These are phyloP conservation scores for Calonectria pauciramosa DNA, from an alignment of 2,329 filamentous ascomycete genomes.

Conservation along the genomic window DNA sequence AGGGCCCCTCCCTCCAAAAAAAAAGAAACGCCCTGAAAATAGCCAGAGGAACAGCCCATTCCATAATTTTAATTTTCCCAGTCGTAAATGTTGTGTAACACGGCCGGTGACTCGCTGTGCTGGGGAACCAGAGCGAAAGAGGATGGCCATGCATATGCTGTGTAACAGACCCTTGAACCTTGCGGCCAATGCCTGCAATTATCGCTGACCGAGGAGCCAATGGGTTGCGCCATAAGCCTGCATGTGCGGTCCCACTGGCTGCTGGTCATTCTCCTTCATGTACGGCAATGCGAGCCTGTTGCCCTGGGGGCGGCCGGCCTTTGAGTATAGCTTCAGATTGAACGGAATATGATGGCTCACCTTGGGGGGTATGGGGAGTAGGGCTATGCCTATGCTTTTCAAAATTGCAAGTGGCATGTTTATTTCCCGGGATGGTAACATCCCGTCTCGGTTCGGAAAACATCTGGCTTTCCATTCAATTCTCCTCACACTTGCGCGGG, in stretches of 20 bases:
- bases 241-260: background rate
- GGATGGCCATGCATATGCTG: slow-evolving; percentile 33
- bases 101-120: slow-evolving; percentile 33
- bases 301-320: background rate
- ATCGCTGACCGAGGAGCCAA: slow-evolving; percentile 13
- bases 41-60: slow-evolving; percentile 13
- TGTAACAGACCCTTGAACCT: slow-evolving; percentile 23
- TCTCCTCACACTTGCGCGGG: background rate
- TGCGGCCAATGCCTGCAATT: slow-evolving; percentile 8
- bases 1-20: background rate
- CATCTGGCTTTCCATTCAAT: background rate
- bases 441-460: background rate
- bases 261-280: background rate
- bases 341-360: background rate
- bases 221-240: background rate
- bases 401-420: background rate
- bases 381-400: background rate
- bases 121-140: slow-evolving; percentile 10
- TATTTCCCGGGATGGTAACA: slow-evolving; percentile 7
- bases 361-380: background rate
- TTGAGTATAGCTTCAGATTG: slow-evolving; percentile 11
- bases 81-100: slow-evolving; percentile 34
- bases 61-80: slow-evolving; percentile 5
- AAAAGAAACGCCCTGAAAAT: background rate
- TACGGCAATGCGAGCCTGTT: background rate